Conservation (phyloP, 2,329 filamentous ascomycete genomes). For the Rhynchosporium graminicola region DNA sequence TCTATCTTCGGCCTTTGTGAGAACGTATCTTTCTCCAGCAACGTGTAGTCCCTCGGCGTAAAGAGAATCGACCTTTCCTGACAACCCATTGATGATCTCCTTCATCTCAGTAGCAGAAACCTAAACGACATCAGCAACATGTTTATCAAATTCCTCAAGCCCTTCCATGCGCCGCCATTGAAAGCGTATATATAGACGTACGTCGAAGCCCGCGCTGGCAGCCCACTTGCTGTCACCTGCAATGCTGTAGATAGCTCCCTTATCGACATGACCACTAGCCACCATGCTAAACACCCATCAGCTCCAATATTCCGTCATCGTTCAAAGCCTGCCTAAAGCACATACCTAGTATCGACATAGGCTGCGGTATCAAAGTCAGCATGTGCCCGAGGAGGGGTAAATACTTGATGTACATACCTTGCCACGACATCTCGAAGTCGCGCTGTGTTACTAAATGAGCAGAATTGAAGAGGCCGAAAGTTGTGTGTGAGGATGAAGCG, state of each 20-base stretch:
- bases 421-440: slow-evolving; percentile 66
- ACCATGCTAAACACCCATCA: slow-evolving; percentile 64
- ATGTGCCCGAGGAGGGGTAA: slow-evolving; percentile 36
- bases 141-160: not conserved
- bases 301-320: slow-evolving; percentile 9
- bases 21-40: slow-evolving; percentile 75
- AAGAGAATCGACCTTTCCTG: slow-evolving; percentile 57
- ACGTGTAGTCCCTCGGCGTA: slow-evolving; percentile 74
- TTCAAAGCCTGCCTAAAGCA: slow-evolving; percentile 2
- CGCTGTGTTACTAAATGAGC: slow-evolving; percentile 11
- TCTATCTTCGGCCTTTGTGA: slow-evolving; percentile 73
- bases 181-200: slow-evolving; percentile 31
- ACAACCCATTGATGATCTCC: slow-evolving; percentile 55
- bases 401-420: slow-evolving; percentile 55
- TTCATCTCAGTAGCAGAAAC: slow-evolving; percentile 62
- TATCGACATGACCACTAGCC: slow-evolving; percentile 75
- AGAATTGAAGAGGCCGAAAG: slow-evolving; percentile 14
- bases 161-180: not conserved
- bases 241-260: slow-evolving; percentile 79
- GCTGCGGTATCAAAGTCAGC: slow-evolving; percentile 43
- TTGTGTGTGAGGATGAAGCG: slow-evolving; percentile 8
- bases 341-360: slow-evolving; percentile 64
- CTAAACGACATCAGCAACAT: slow-evolving; percentile 44
- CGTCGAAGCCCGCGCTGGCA: slow-evolving; percentile 61
- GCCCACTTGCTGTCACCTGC: slow-evolving; percentile 84